Conservation (phyloP, 2,329 filamentous ascomycete species). For the Pestalotiopsis fici region DNA sequence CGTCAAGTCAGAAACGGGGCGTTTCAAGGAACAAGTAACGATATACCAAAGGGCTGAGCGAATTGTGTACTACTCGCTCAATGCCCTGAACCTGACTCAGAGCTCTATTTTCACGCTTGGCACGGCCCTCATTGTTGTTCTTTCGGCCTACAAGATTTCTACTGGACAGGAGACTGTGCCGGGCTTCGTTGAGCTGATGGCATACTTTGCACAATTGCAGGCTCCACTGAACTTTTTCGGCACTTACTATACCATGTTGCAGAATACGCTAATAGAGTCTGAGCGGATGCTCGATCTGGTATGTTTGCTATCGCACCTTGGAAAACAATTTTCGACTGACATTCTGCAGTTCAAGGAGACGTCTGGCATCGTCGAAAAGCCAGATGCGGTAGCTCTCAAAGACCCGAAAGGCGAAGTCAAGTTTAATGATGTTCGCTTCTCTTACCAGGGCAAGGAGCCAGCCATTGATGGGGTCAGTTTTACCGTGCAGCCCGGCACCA, state of each 20-base stretch:
- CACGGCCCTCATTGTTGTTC: slow-evolving; percentile 59
- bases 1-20: slow-evolving; percentile 57
- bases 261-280: slow-evolving; percentile 46
- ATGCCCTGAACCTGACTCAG: slow-evolving; percentile 61
- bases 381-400: slow-evolving; percentile 34
- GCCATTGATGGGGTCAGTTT: slow-evolving; percentile 43
- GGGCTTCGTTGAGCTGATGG: slow-evolving; percentile 50
- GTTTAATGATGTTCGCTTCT: slow-evolving; percentile 44
- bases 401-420: slow-evolving; percentile 36
- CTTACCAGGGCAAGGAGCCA: slow-evolving; percentile 39
- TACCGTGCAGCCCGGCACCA: slow-evolving; percentile 42
- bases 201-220: slow-evolving; percentile 34
- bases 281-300: slow-evolving; percentile 46
- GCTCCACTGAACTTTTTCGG: slow-evolving; percentile 64
- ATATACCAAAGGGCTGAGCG: slow-evolving; percentile 60
- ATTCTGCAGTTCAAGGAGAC: slow-evolving; percentile 40
- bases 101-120: slow-evolving; percentile 65
- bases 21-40: slow-evolving; percentile 56
- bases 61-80: slow-evolving; percentile 55
- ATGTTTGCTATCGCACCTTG: slow-evolving; percentile 9
- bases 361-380: slow-evolving; percentile 42
- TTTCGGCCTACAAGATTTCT: slow-evolving; percentile 64
- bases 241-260: slow-evolving; percentile 46
- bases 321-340: slow-evolving; percentile 12
- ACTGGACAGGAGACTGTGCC: slow-evolving; percentile 53